Evolutionary conservation across 257 asterid species (phyloP).

Genomic region (Linderniella brevidens): DNA sequence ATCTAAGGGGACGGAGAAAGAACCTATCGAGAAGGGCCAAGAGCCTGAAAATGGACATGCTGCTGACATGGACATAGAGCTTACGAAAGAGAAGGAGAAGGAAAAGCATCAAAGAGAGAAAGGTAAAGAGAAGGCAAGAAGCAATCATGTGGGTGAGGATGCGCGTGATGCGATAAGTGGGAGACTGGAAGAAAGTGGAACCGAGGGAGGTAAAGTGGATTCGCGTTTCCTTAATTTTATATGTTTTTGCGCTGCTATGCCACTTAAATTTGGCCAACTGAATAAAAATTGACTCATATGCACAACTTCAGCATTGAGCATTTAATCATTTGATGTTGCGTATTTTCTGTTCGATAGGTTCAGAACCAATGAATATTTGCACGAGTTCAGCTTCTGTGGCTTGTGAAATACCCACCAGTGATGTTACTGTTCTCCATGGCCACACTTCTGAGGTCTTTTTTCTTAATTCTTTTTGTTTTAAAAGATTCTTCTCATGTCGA

Average conservation of each 20-base stretch:
- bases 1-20: slow-evolving; percentile 38
- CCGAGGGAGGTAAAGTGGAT: background rate
- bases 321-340: slow-evolving; percentile 9
- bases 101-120: background rate
- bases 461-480: background rate
- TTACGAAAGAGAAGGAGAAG: slow-evolving; percentile 2
- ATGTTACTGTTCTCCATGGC: slow-evolving; percentile 74
- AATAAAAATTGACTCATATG: background rate
- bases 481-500: background rate
- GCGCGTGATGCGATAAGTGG: background rate
- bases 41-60: slow-evolving; percentile 24
- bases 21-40: slow-evolving; percentile 21
- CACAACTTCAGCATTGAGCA: slow-evolving; percentile 12
- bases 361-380: slow-evolving; percentile 89
- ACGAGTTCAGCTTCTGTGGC: slow-evolving; percentile 36
- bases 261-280: too few species aligned
- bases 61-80: slow-evolving; percentile 17
- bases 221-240: background rate
- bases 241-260: too few species aligned
- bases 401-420: slow-evolving; percentile 52
- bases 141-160: background rate
- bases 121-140: background rate
- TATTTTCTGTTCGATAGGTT: slow-evolving; percentile 30
- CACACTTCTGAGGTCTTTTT: slow-evolving; percentile 83
- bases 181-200: background rate